A percentile compares a stretch with the other conserved stretches of the same genome.
phyloP scores from a whole-genome alignment of 2,329 filamentous ascomycete genomes.

The Aspergillus tubingensis region DNA sequence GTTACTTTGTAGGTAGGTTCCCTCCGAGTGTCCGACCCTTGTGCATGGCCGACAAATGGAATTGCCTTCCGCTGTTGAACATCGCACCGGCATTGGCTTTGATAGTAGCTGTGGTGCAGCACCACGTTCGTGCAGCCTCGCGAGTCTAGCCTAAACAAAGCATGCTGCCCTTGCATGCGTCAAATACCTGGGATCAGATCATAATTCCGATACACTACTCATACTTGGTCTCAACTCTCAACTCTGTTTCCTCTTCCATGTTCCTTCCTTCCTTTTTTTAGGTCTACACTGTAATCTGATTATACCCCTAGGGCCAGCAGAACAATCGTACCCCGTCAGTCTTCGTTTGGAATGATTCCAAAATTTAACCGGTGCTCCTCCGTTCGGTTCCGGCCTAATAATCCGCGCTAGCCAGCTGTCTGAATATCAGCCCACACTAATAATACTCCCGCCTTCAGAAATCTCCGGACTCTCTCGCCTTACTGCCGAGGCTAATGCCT shows the following conservation, averaged over 20 bases:
- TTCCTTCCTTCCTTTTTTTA: neutral
- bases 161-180: neutral
- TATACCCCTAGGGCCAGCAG: neutral
- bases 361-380: neutral
- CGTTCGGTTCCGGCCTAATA: neutral
- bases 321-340: neutral
- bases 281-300: too few species aligned
- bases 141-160: neutral
- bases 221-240: neutral
- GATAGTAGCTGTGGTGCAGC: neutral
- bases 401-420: neutral
- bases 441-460: neutral
- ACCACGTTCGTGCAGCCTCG: neutral
- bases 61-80: neutral
- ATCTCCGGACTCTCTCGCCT: neutral
- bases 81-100: neutral
- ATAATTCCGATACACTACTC: neutral
- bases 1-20: neutral
- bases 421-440: neutral
- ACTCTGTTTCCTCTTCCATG: neutral
- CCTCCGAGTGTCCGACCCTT: neutral
- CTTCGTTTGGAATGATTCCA: neutral
- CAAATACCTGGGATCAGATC: neutral
- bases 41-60: neutral
- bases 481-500: constrained; percentile 8